Conservation (phyloP, 208 protist species). For the Tritrichomonas musculus region DNA sequence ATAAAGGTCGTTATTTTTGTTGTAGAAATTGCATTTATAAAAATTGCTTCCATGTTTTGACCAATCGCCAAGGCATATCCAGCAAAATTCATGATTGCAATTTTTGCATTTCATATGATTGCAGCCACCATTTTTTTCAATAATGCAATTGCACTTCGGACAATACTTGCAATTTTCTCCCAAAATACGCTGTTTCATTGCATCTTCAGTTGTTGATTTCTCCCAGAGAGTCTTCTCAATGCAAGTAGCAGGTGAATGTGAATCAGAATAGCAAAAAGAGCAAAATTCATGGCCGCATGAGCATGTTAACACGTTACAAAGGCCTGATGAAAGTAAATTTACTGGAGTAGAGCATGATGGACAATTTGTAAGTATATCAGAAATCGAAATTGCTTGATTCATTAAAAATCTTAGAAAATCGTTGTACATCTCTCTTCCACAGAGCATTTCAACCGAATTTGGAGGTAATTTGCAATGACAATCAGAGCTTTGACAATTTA, state of each 20-base stretch:
- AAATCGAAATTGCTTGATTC: not conserved
- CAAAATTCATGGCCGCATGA: not conserved
- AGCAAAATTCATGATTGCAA: constrained; percentile 3
- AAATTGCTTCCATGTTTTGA: not conserved
- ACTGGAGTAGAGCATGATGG: not conserved
- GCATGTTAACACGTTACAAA: not conserved
- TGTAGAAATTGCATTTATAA: constrained; percentile 31
- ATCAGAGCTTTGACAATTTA: not conserved
- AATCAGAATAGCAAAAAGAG: not conserved
- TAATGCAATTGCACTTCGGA: not conserved
- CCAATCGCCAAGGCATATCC: not conserved
- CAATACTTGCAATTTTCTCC: not conserved
- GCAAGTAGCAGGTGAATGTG: not conserved
- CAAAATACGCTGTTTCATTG: not conserved
- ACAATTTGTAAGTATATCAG: not conserved
- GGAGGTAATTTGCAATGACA: not conserved
- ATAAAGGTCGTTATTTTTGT: not conserved
- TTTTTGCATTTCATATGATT: constrained; percentile 24
- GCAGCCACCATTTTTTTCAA: constrained; percentile 11
- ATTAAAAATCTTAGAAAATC: not conserved
- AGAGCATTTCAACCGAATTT: not conserved
- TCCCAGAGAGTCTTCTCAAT: not conserved
- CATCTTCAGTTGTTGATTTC: not conserved
- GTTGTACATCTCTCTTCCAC: not conserved
- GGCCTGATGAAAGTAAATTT: not conserved